Conservation (phyloP, 768 basidiomycete species). For the Lenzites betulinus region DNA sequence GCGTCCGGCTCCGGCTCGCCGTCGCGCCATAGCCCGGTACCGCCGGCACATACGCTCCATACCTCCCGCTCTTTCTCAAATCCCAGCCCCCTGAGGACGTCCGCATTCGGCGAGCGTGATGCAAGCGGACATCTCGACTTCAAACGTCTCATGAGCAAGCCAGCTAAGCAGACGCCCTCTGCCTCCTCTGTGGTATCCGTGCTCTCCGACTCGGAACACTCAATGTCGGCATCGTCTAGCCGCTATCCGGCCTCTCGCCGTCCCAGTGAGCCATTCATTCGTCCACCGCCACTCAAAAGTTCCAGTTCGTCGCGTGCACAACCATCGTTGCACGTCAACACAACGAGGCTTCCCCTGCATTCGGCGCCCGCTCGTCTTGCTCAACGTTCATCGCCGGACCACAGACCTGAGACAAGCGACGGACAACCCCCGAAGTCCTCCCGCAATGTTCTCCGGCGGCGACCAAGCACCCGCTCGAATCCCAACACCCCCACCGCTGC, state of each 20-base stretch:
- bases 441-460: constrained; percentile 26
- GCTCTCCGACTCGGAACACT: constrained; percentile 29
- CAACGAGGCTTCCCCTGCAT: background rate
- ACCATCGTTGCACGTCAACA: constrained; percentile 10
- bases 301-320: constrained; percentile 10
- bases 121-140: constrained; percentile 31
- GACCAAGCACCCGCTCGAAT: constrained; percentile 25
- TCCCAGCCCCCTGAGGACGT: constrained; percentile 24
- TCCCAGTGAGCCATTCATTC: background rate
- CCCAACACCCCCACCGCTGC: constrained; percentile 21
- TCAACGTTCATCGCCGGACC: constrained; percentile 14
- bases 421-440: constrained; percentile 5
- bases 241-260: constrained; percentile 4
- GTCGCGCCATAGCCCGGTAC: constrained; percentile 16
- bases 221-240: constrained; percentile 8
- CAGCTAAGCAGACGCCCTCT: constrained; percentile 25
- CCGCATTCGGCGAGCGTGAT: constrained; percentile 27
- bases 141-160: constrained; percentile 35
- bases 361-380: background rate
- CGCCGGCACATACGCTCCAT: background rate
- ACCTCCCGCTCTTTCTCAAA: constrained; percentile 14
- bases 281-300: background rate
- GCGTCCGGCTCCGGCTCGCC: constrained; percentile 5
- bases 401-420: constrained; percentile 8
- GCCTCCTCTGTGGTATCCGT: constrained; percentile 28